Conservation (phyloP, 2,329 filamentous ascomycete genomes). For the Dryadomyces quercivorus region DNA sequence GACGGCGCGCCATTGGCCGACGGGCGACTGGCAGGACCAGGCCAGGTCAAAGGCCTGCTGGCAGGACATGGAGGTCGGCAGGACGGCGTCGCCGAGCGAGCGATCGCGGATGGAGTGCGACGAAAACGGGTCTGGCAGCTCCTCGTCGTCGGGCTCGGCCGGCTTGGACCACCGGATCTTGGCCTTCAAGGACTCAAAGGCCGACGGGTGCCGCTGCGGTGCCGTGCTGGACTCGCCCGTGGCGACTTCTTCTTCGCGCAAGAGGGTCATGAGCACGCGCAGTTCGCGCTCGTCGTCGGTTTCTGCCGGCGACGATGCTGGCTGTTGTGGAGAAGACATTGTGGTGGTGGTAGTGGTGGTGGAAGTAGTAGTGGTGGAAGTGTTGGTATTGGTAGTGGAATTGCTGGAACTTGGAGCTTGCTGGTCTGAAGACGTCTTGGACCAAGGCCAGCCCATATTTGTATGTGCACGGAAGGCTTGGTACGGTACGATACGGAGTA, state of each 20-base stretch:
- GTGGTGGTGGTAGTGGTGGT: slow-evolving; percentile 6
- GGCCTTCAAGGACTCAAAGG: slow-evolving; percentile 4
- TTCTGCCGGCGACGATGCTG: slow-evolving; percentile 1
- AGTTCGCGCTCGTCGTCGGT: slow-evolving; percentile 28
- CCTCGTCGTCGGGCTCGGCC: background rate
- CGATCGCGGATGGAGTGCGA: slow-evolving; percentile 7
- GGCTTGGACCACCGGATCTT: background rate
- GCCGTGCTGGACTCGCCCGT: slow-evolving; percentile 6
- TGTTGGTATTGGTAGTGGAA: slow-evolving; percentile 1
- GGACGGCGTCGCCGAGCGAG: slow-evolving; percentile 51
- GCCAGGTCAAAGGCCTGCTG: slow-evolving; percentile 81
- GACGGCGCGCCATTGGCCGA: slow-evolving; percentile 81
- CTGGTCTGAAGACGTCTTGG: slow-evolving; percentile 20
- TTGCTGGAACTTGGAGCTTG: background rate
- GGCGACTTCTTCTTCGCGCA: slow-evolving; percentile 18
- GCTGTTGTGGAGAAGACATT: background rate
- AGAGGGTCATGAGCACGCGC: slow-evolving; percentile 38
- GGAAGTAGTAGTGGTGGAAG: slow-evolving; percentile 1
- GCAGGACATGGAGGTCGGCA: slow-evolving; percentile 78
- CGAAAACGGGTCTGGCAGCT: slow-evolving; percentile 4
- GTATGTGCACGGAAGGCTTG: background rate
- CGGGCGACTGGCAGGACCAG: slow-evolving; percentile 86
- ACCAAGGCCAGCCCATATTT: slow-evolving; percentile 52
- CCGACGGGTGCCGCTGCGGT: slow-evolving; percentile 4
- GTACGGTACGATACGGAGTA: background rate